Evolutionary conservation across 257 asterid genomes (phyloP), one percentile per base, ranked within the genome.

Genomic region (Jacaranda copaia): DNA sequence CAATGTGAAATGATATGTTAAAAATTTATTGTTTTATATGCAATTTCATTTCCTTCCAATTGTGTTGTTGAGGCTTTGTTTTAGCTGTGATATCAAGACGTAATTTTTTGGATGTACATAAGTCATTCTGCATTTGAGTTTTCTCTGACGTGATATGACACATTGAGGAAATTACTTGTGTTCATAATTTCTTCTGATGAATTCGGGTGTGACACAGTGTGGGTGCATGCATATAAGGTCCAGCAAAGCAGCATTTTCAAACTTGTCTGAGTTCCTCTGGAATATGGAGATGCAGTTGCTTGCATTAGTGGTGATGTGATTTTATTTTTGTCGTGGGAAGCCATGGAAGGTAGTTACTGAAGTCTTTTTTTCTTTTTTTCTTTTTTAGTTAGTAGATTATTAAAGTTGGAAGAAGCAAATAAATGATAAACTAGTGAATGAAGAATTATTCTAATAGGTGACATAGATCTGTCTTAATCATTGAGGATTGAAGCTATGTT

Each of bases 191-290:
- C 32, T 6, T 56, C 40, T 60, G 16, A 35, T 12, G 16, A 35
- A 20, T 60, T 3, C 9, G 43, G 61, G 11, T n/a, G 5, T 8
- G 11, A 7, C 18, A 10, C 14, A 4, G 36, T 45, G 38, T 67
- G 18, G 57, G 18, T 45, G 3, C 36, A 3, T 42, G n/a, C 7
- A 58, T 58, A 67, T 45, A 73, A 87, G 93, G 93, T 79, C 36
- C 58, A 78, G 18, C 88, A 82, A 74, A 79, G 77, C 55, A 76
- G 89, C 86, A 68, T 87, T 73, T 55, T 65, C 55, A 89, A 87
- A 75, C n/a, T 89, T 80, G 86, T 89, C 53, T 89, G 91, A 88
- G 84, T 85, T 65, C 93, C 91, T n/a, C 91, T 90, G 14, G 89
- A 85, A 69, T 87, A 83, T 83, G 91, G 93, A 74, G 91, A 89